These are phyloP conservation scores for Dactylonectria macrodidyma DNA, from an alignment of 2,329 filamentous ascomycete species.

Conservation along the genomic window DNA sequence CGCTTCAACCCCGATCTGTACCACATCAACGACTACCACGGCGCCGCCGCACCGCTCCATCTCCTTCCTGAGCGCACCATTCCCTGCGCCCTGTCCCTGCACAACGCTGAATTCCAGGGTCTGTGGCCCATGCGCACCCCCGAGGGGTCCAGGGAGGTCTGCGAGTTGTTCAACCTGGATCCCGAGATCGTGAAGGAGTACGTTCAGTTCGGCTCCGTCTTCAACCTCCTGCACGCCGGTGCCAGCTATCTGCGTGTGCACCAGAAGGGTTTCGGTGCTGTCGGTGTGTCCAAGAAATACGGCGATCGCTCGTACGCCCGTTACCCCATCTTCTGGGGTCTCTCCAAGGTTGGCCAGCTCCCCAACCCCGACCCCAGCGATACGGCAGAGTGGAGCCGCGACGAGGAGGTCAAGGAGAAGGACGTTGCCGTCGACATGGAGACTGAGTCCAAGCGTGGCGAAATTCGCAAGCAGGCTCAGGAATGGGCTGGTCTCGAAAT, in stretches of 20 bases:
- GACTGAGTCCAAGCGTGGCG: not conserved
- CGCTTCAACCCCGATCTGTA: not conserved
- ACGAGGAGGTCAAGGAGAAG: not conserved
- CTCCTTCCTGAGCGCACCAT: too few relatives aligned
- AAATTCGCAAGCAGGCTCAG: not conserved
- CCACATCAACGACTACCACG: not conserved
- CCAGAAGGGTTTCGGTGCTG: not conserved
- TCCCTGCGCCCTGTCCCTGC: too few relatives aligned
- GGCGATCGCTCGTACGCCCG: not conserved
- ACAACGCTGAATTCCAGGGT: too few relatives aligned
- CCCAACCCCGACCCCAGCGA: not conserved
- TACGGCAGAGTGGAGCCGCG: not conserved
- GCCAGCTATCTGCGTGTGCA: not conserved
- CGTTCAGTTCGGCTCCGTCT: not conserved
- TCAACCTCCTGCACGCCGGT: not conserved
- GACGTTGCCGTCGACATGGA: too few relatives aligned
- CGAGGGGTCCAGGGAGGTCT: too few relatives aligned
- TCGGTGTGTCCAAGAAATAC: not conserved
- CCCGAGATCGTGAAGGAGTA: not conserved
- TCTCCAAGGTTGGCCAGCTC: not conserved
- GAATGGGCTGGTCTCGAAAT: not conserved
- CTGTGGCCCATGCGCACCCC: too few relatives aligned
- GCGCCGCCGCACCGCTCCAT: not conserved
- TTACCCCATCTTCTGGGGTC: not conserved
- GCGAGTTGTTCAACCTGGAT: too few relatives aligned